Percentiles rank a stretch among this genome's conserved stretches.
Evolutionary conservation across 257 asterid genomes (phyloP).

Genomic region (Scutellaria galericulata): DNA sequence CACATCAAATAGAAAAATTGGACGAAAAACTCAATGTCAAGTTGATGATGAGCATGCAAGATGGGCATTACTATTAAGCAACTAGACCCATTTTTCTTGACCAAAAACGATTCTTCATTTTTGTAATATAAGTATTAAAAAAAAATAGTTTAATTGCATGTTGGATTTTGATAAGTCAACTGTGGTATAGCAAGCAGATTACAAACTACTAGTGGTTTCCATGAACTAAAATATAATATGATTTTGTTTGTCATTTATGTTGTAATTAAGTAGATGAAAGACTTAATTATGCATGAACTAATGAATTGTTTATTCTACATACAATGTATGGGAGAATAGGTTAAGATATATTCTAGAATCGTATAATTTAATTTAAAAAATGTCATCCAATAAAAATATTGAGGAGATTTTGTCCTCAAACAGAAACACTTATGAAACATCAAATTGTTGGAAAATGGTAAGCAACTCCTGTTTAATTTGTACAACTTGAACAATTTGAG

Average conservation of each 20-base stretch:
- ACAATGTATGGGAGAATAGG: constrained; percentile 35
- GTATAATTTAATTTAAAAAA: not conserved
- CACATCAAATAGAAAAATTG: not conserved
- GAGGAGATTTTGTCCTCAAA: constrained; percentile 20
- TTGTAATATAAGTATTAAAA: not conserved
- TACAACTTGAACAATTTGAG: constrained; percentile 32
- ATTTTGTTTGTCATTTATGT: constrained; percentile 6
- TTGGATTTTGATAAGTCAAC: constrained; percentile 21
- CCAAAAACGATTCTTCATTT: not conserved
- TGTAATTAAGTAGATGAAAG: not conserved
- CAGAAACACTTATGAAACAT: not conserved
- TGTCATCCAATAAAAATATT: not conserved
- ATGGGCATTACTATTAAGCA: not conserved
- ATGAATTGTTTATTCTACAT: constrained; percentile 32
- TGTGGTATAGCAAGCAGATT: not conserved
- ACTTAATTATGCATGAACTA: constrained; percentile 1
- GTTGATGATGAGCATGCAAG: not conserved
- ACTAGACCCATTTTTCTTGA: constrained; percentile 30
- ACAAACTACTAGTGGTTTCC: not conserved
- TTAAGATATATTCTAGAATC: not conserved
- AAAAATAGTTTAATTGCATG: not conserved
- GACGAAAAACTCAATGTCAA: not conserved
- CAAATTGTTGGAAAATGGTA: constrained; percentile 11
- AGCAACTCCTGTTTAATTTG: constrained; percentile 14
- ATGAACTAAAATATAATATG: not conserved